These are phyloP conservation scores for Lipomyces anomalus DNA, from an alignment of 805 yeast species.

Conservation along the genomic window DNA sequence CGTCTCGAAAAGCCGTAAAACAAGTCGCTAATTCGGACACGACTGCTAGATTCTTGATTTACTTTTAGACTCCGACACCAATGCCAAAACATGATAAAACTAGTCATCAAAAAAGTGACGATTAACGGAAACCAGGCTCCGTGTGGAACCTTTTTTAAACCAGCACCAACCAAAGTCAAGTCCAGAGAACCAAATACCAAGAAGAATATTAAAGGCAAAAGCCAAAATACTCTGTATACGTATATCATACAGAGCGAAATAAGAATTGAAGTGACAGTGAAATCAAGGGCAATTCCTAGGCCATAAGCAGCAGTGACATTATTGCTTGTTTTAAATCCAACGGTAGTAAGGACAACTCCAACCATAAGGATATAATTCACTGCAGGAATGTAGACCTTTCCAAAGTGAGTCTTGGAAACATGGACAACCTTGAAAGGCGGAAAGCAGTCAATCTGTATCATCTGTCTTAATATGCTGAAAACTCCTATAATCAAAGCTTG, in stretches of 20 bases:
- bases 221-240: slow-evolving; percentile 39
- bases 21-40: slow-evolving; percentile 37
- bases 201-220: slow-evolving; percentile 38
- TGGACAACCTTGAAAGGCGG: slow-evolving; percentile 46
- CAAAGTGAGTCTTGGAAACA: slow-evolving; percentile 41
- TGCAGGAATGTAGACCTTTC: slow-evolving; percentile 49
- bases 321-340: slow-evolving; percentile 46
- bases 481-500: slow-evolving; percentile 56
- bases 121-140: slow-evolving; percentile 61
- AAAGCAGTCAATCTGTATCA: slow-evolving; percentile 50
- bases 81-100: slow-evolving; percentile 44
- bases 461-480: slow-evolving; percentile 47
- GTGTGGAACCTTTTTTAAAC: slow-evolving; percentile 46
- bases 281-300: slow-evolving; percentile 52
- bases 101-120: slow-evolving; percentile 38
- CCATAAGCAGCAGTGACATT: slow-evolving; percentile 58
- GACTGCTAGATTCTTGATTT: slow-evolving; percentile 35
- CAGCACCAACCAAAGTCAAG: slow-evolving; percentile 42
- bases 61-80: slow-evolving; percentile 41
- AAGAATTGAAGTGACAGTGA: slow-evolving; percentile 46
- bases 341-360: slow-evolving; percentile 46
- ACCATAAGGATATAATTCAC: slow-evolving; percentile 48
- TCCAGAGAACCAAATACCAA: slow-evolving; percentile 45
- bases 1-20: slow-evolving; percentile 30
- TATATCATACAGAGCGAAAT: slow-evolving; percentile 43